Percentiles rank a stretch among this genome's conserved stretches.
phyloP scores from a whole-genome alignment of 352 stramenopile genomes.

The Saprolegnia diclina region DNA sequence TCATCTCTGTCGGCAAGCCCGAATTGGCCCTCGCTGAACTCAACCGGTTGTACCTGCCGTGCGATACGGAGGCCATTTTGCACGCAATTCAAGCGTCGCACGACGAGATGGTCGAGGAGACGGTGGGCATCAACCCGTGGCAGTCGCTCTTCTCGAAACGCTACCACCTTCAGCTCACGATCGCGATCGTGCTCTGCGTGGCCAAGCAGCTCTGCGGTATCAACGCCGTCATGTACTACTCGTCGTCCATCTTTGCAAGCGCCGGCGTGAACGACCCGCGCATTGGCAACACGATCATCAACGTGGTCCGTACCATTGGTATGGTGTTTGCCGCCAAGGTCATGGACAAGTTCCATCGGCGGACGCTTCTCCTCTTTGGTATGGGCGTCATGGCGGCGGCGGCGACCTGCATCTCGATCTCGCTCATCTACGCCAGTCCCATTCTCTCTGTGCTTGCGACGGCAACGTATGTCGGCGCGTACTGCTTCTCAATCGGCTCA shows the following conservation, averaged over 20 bases:
- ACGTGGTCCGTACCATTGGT: slow-evolving; percentile 43
- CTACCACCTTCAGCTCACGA: slow-evolving; percentile 40
- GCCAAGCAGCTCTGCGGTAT: slow-evolving; percentile 56
- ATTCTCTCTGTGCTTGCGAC: slow-evolving; percentile 24
- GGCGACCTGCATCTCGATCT: slow-evolving; percentile 50
- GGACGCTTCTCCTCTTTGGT: slow-evolving; percentile 47
- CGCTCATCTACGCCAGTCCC: background rate
- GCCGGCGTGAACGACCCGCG: slow-evolving; percentile 39
- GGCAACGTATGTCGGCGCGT: slow-evolving; percentile 27
- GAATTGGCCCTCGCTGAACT: background rate
- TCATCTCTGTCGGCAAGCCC: background rate
- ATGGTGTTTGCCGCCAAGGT: slow-evolving; percentile 38
- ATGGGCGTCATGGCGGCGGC: slow-evolving; percentile 50
- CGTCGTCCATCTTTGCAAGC: slow-evolving; percentile 38
- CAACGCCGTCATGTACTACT: slow-evolving; percentile 54
- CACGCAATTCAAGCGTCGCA: slow-evolving; percentile 1
- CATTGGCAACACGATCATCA: slow-evolving; percentile 38
- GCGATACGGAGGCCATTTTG: slow-evolving; percentile 3
- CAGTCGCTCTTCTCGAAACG: slow-evolving; percentile 33
- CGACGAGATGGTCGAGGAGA: slow-evolving; percentile 10
- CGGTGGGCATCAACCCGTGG: background rate
- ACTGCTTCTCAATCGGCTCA: slow-evolving; percentile 43
- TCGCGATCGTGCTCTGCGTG: slow-evolving; percentile 36
- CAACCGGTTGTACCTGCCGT: slow-evolving; percentile 13
- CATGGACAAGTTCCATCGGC: slow-evolving; percentile 41